Conservation (phyloP, 805 yeast genomes). For the Hanseniaspora hatyaiensis region DNA sequence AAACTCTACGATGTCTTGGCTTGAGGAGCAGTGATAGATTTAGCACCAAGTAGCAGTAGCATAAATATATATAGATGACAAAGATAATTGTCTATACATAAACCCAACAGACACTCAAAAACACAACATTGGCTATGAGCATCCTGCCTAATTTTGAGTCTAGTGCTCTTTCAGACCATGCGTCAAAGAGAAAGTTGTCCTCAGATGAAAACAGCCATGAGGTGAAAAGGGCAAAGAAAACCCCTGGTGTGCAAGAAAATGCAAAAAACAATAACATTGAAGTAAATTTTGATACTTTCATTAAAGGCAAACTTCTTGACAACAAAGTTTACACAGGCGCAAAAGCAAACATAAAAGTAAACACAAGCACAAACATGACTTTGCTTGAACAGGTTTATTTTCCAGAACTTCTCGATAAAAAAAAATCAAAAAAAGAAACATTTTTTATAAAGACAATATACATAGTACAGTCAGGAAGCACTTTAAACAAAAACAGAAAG, state of each 20-base stretch:
- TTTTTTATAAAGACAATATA: slow-evolving; percentile 1
- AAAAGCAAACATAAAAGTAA: neutral
- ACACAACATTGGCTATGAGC: too few species aligned
- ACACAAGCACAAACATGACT: neutral
- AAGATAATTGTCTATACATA: too few species aligned
- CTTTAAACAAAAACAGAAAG: neutral
- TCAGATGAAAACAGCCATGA: neutral
- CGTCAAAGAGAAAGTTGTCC: neutral
- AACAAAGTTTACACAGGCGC: too few species aligned
- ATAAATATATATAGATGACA: too few species aligned
- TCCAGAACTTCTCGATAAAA: slow-evolving; percentile 4
- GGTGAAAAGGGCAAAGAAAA: neutral
- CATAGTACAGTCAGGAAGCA: neutral
- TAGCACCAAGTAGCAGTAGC: too few species aligned
- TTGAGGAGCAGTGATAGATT: too few species aligned
- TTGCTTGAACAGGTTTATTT: slow-evolving; percentile 8
- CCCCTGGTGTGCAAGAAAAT: too few species aligned
- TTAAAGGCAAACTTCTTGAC: neutral
- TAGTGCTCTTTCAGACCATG: neutral
- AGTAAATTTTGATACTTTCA: neutral
- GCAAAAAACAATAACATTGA: too few species aligned
- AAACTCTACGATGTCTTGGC: too few species aligned
- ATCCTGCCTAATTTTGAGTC: slow-evolving; percentile 8
- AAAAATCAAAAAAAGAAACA: neutral
- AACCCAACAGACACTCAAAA: too few species aligned